phyloP scores from a whole-genome alignment of 2,329 filamentous ascomycete genomes.

The Penicillium sclerotigenum region DNA sequence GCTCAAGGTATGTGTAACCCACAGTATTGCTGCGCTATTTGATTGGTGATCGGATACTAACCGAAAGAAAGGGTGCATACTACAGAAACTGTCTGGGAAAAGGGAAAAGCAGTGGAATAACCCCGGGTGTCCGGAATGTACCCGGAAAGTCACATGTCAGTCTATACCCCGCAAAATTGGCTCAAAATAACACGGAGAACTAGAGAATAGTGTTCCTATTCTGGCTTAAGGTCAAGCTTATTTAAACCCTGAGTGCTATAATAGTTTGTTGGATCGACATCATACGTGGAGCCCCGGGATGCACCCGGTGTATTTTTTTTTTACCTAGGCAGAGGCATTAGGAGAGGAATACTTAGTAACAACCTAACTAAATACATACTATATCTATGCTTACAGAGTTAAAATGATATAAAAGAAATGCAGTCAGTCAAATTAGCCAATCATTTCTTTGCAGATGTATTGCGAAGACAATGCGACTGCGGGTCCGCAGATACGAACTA shows the following conservation, averaged over 20 bases:
- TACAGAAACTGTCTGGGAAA: background rate
- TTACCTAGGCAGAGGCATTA: background rate
- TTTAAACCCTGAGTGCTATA: background rate
- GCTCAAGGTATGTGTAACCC: background rate
- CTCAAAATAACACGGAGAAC: background rate
- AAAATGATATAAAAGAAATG: background rate
- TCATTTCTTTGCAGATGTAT: background rate
- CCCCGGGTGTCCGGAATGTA: background rate
- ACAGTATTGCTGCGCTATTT: background rate
- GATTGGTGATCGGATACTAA: slow-evolving; percentile 2
- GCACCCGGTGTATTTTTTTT: slow-evolving; percentile 7
- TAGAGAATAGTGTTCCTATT: background rate
- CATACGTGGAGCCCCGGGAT: slow-evolving; percentile 9
- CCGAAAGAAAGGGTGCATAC: background rate
- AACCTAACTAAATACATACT: background rate
- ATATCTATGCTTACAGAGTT: background rate
- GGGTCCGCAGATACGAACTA: background rate
- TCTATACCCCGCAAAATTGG: background rate
- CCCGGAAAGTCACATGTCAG: background rate
- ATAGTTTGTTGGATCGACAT: background rate
- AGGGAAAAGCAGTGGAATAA: background rate
- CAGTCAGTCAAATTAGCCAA: background rate
- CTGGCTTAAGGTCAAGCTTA: background rate
- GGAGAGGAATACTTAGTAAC: background rate
- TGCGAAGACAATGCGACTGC: background rate